A percentile compares a stretch with the other conserved stretches of the same genome.
These are phyloP conservation scores for Auricularia sp. DNA, from an alignment of 768 basidiomycete genomes.

Conservation along the genomic window DNA sequence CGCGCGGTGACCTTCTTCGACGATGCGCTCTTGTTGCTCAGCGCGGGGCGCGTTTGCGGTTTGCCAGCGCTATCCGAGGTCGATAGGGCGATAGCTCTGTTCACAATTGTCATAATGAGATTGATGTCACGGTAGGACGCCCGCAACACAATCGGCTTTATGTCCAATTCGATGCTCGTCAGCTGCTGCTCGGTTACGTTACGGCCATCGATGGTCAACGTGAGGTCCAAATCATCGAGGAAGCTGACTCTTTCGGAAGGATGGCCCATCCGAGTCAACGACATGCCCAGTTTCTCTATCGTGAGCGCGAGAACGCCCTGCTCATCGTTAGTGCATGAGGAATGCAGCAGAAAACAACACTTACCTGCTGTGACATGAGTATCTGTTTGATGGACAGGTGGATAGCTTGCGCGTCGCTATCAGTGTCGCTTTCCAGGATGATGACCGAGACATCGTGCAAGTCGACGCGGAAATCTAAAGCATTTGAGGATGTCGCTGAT, in stretches of 20 bases:
- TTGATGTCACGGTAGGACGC: slow-evolving; percentile 93
- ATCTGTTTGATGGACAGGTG: slow-evolving; percentile 75
- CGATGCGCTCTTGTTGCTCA: neutral
- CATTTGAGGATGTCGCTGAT: slow-evolving; percentile 8
- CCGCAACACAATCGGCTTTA: slow-evolving; percentile 79
- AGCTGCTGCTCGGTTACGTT: slow-evolving; percentile 52
- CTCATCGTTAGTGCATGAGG: neutral
- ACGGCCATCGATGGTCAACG: slow-evolving; percentile 80
- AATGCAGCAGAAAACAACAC: slow-evolving; percentile 9
- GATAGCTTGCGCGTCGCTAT: slow-evolving; percentile 75
- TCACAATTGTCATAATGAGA: slow-evolving; percentile 76
- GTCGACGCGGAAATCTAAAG: slow-evolving; percentile 66
- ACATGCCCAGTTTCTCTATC: slow-evolving; percentile 83
- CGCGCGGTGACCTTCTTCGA: slow-evolving; percentile 5
- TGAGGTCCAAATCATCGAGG: slow-evolving; percentile 84
- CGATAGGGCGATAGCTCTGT: slow-evolving; percentile 79
- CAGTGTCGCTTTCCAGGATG: slow-evolving; percentile 75
- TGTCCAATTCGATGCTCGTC: slow-evolving; percentile 72
- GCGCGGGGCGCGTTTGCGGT: neutral
- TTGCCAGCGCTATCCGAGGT: neutral
- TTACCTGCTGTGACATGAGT: slow-evolving; percentile 82
- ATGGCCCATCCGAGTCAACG: slow-evolving; percentile 78
- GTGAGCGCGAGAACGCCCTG: slow-evolving; percentile 77
- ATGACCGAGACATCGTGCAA: slow-evolving; percentile 83
- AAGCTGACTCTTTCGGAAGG: slow-evolving; percentile 78